Conservation (phyloP, 805 yeast species). For the Nakazawaea wickerhamii region DNA sequence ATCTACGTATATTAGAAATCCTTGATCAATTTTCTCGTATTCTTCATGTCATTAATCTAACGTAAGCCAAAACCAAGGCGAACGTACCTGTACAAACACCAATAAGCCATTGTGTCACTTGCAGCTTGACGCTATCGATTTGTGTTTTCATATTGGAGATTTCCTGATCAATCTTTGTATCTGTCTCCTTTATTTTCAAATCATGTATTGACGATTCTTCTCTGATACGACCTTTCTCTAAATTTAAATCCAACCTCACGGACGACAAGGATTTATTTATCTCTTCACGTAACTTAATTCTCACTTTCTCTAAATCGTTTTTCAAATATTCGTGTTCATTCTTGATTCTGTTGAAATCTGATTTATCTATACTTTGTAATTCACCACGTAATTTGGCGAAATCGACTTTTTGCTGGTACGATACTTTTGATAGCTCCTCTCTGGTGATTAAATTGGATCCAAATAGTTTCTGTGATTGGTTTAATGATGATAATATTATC, state of each 20-base stretch:
- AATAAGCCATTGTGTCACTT: constrained; percentile 96
- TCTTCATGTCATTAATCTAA: constrained; percentile 61
- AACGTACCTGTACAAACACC: constrained; percentile 98
- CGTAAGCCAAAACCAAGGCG: constrained; percentile 88
- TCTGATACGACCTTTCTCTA: constrained; percentile 92
- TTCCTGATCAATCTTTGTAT: constrained; percentile 92
- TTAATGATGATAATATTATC: constrained; percentile 67
- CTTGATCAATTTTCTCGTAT: background rate
- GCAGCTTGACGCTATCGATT: constrained; percentile 91
- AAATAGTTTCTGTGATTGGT: constrained; percentile 73
- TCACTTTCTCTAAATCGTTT: constrained; percentile 79
- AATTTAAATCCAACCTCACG: constrained; percentile 82
- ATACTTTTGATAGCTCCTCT: constrained; percentile 74
- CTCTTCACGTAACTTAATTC: constrained; percentile 83
- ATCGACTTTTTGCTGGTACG: constrained; percentile 95
- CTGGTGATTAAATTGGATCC: constrained; percentile 78
- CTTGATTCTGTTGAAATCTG: constrained; percentile 75
- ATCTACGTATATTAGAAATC: background rate
- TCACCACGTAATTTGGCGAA: constrained; percentile 93
- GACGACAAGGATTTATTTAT: constrained; percentile 86
- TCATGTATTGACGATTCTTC: constrained; percentile 93
- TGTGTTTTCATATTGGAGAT: constrained; percentile 92
- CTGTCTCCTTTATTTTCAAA: constrained; percentile 89
- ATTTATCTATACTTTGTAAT: constrained; percentile 77
- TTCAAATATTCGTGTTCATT: constrained; percentile 84